Evolutionary conservation across 495 filamentous ascomycete genomes (phyloP).

Genomic region (Lasiosphaeriaceae sp.): DNA sequence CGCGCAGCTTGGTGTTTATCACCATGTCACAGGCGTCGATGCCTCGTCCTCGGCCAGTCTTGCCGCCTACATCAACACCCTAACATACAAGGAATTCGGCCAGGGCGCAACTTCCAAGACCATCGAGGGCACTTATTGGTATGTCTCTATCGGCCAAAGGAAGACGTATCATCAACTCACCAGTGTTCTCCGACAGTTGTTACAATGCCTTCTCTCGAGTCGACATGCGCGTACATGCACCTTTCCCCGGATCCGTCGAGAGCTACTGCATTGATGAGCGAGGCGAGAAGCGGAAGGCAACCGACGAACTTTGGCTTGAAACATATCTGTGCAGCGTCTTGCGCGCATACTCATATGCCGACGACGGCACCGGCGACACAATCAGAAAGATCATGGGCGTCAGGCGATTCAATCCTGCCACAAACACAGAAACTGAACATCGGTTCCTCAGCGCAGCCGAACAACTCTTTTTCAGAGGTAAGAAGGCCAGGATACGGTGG

Average conservation of each 20-base stretch:
- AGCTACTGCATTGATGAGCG: conserved; percentile 95
- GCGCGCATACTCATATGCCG: conserved; percentile 91
- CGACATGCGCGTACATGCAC: conserved; percentile 97
- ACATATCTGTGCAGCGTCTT: conserved; percentile 94
- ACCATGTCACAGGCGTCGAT: conserved; percentile 97
- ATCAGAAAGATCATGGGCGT: conserved; percentile 94
- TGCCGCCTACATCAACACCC: conserved; percentile 95
- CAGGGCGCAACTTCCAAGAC: conserved; percentile 78
- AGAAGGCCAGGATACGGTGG: conserved; percentile 3
- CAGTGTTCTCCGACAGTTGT: conserved; percentile 56
- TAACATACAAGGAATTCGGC: conserved; percentile 83
- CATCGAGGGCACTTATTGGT: conserved; percentile 92
- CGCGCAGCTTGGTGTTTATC: conserved; percentile 80
- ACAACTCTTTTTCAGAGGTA: conserved; percentile 90
- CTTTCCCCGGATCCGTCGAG: conserved; percentile 91
- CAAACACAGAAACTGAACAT: conserved; percentile 94
- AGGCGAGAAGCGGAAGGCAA: conserved; percentile 86
- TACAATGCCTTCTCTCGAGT: conserved; percentile 99
- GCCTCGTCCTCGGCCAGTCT: conserved; percentile 95
- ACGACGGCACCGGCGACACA: conserved; percentile 85
- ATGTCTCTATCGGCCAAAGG: conserved; percentile 17
- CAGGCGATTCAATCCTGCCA: conserved; percentile 93
- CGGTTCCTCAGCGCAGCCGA: conserved; percentile 94
- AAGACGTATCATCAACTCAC: neutral
- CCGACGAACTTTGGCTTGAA: conserved; percentile 92